Conservation (phyloP, 2,329 filamentous ascomycete genomes). For the Apiospora hydei region DNA sequence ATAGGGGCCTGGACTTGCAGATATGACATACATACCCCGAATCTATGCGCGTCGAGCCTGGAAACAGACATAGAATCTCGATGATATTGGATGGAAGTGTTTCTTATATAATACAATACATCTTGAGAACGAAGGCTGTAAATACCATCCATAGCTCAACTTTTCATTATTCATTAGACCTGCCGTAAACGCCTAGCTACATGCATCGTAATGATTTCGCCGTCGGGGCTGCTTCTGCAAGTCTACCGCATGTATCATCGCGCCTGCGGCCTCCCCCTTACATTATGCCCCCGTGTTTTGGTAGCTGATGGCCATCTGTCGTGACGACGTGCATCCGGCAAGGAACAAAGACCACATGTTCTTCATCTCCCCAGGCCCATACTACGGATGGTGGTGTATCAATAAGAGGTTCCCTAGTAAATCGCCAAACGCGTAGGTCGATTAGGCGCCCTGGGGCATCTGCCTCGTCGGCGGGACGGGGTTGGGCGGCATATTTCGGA, state of each 20-base stretch:
- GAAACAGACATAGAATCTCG: background rate
- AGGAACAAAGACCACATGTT: background rate
- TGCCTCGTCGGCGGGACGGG: slow-evolving; percentile 61
- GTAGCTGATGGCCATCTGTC: background rate
- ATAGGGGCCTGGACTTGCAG: background rate
- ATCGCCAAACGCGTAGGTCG: background rate
- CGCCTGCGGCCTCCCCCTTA: slow-evolving; percentile 3
- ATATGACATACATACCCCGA: background rate
- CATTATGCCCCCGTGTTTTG: background rate
- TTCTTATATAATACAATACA: background rate
- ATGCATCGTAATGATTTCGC: slow-evolving; percentile 39
- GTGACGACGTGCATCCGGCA: slow-evolving; percentile 21
- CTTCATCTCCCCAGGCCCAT: background rate
- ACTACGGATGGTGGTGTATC: background rate
- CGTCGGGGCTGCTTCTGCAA: slow-evolving; percentile 34
- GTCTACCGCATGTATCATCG: slow-evolving; percentile 7
- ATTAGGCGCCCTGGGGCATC: slow-evolving; percentile 36
- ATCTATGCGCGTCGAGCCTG: background rate
- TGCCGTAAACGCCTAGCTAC: slow-evolving; percentile 43
- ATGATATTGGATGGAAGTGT: background rate
- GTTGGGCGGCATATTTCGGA: slow-evolving; percentile 70
- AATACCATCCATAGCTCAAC: slow-evolving; percentile 1
- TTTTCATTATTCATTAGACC: slow-evolving; percentile 26
- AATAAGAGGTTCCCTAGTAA: background rate
- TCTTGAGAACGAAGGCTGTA: background rate